These are phyloP conservation scores for Colletotrichum horii DNA, from an alignment of 2,329 filamentous ascomycete genomes.

Conservation along the genomic window DNA sequence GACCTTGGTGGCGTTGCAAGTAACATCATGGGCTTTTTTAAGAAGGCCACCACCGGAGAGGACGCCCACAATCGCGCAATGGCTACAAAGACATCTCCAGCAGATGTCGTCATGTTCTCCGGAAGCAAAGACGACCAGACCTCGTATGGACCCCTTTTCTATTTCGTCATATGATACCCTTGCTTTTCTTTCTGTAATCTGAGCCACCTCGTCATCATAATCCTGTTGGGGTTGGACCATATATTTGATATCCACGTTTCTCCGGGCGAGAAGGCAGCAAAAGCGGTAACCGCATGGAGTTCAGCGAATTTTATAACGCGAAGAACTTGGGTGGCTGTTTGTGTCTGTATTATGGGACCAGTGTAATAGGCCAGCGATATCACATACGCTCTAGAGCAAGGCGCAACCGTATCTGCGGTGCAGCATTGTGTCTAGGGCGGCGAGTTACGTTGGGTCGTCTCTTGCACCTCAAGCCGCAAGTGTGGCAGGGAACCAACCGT, in stretches of 20 bases:
- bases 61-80: constrained; percentile 82
- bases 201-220: neutral
- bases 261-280: neutral
- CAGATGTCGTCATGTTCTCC: constrained; percentile 97
- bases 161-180: constrained; percentile 18
- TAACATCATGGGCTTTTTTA: constrained; percentile 83
- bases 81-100: constrained; percentile 89
- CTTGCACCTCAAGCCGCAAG: neutral
- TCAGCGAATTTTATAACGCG: neutral
- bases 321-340: neutral
- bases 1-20: constrained; percentile 84
- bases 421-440: constrained; percentile 49
- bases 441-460: constrained; percentile 46
- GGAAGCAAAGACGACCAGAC: constrained; percentile 97
- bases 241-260: neutral
- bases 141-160: constrained; percentile 62
- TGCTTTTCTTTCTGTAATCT: neutral
- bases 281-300: neutral
- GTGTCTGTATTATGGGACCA: neutral
- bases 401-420: constrained; percentile 35
- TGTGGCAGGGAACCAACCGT: neutral
- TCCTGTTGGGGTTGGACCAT: neutral
- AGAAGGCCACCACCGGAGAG: constrained; percentile 83
- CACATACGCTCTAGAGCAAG: constrained; percentile 46
- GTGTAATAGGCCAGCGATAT: neutral